These are phyloP conservation scores for Chlorella variabilis DNA, from an alignment of 163 green algal genomes.

Conservation along the genomic window DNA sequence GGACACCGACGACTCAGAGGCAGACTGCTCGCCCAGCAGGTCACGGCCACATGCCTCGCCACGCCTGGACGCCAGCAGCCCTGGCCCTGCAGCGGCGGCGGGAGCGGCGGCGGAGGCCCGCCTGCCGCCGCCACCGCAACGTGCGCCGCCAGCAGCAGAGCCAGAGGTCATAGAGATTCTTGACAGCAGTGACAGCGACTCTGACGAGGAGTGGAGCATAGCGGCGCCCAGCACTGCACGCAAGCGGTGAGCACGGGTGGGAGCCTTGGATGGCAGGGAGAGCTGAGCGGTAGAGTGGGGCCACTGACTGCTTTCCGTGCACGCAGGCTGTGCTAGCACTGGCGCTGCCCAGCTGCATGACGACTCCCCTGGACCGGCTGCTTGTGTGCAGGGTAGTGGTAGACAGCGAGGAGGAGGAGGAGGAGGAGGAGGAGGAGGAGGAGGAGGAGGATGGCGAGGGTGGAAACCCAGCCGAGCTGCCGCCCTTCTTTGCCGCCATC, in stretches of 20 bases:
- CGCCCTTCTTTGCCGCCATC: constrained; percentile 26
- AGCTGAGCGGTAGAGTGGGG: too few species aligned
- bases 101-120: background rate
- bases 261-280: too few species aligned
- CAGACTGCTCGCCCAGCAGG: background rate
- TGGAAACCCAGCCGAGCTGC: background rate
- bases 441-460: background rate
- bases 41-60: background rate
- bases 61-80: background rate
- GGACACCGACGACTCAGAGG: background rate
- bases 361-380: background rate
- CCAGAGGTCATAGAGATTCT: constrained; percentile 38
- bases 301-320: too few species aligned
- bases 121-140: background rate
- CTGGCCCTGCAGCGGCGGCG: background rate
- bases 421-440: too few species aligned
- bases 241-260: constrained; percentile 3
- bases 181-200: constrained; percentile 27
- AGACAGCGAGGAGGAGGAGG: constrained; percentile 5
- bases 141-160: constrained; percentile 1
- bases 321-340: too few species aligned
- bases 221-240: background rate
- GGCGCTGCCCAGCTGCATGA: too few species aligned
- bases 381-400: background rate
- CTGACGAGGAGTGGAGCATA: constrained; percentile 13